phyloP scores from a whole-genome alignment of 1,139 yeast genomes.

The Sugiyamaella japonica region DNA sequence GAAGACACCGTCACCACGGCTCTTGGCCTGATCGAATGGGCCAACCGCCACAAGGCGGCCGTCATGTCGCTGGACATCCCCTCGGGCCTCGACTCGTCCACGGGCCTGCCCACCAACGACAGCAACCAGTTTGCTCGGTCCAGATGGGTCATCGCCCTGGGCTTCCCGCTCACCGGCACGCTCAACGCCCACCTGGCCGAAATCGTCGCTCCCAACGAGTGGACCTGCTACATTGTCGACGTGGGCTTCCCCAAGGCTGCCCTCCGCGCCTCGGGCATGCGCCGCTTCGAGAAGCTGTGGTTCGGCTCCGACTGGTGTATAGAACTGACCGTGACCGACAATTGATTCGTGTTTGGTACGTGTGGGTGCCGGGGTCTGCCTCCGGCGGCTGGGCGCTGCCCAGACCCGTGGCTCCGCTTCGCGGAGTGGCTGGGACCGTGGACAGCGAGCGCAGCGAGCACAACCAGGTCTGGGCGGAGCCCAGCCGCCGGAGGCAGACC shows the following conservation, averaged over 20 bases:
- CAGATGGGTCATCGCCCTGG: slow-evolving; percentile 65
- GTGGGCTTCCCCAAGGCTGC: slow-evolving; percentile 60
- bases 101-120: slow-evolving; percentile 51
- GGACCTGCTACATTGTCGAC: slow-evolving; percentile 66
- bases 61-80: slow-evolving; percentile 78
- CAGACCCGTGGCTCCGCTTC: slow-evolving; percentile 8
- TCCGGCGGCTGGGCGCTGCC: slow-evolving; percentile 10
- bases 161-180: slow-evolving; percentile 70
- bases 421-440: background rate
- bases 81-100: slow-evolving; percentile 81
- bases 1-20: slow-evolving; percentile 50
- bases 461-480: background rate
- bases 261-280: slow-evolving; percentile 44
- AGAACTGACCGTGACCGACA: slow-evolving; percentile 26
- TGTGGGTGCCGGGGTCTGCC: too few species aligned
- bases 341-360: slow-evolving; percentile 18
- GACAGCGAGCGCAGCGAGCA: too few species aligned
- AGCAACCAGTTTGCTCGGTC: slow-evolving; percentile 37
- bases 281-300: slow-evolving; percentile 49
- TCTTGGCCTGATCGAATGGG: slow-evolving; percentile 62
- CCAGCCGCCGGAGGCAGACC: too few species aligned
- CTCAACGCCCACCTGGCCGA: slow-evolving; percentile 57
- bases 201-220: slow-evolving; percentile 45
- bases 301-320: slow-evolving; percentile 43
- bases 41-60: slow-evolving; percentile 50